phyloP scores from a whole-genome alignment of 176 grass and related monocot species.

The Chrysopogon serrulatus region DNA sequence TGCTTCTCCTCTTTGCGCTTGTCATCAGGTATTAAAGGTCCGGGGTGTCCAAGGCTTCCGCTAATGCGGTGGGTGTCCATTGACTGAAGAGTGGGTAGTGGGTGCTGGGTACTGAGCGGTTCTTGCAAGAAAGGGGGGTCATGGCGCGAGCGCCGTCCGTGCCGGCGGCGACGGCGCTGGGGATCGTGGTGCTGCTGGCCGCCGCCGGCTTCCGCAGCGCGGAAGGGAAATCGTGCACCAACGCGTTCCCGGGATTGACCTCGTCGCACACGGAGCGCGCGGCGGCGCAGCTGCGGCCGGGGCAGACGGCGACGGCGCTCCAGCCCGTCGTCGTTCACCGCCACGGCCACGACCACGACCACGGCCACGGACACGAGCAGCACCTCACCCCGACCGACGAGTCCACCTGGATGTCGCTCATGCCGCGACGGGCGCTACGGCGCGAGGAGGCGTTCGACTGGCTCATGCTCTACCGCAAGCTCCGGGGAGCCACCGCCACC shows the following conservation, averaged over 20 bases:
- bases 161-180: background rate
- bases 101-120: background rate
- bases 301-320: background rate
- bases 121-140: background rate
- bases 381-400: conserved; percentile 70
- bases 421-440: conserved; percentile 31
- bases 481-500: conserved; percentile 2
- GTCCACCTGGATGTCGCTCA: conserved; percentile 66
- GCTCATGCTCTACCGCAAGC: conserved; percentile 67
- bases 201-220: background rate
- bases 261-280: conserved; percentile 59
- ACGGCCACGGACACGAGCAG: background rate
- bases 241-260: conserved; percentile 35
- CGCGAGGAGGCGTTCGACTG: conserved; percentile 61
- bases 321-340: background rate
- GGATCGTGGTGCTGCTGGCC: background rate
- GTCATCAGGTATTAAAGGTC: background rate
- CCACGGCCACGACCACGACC: background rate
- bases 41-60: background rate
- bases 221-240: conserved; percentile 55
- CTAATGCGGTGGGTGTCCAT: background rate
- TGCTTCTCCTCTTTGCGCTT: background rate
- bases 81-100: background rate
- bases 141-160: conserved; percentile 17
- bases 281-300: conserved; percentile 15